These are phyloP conservation scores for Brassica carinata DNA, from an alignment of 345 rosid species.

Conservation along the genomic window DNA sequence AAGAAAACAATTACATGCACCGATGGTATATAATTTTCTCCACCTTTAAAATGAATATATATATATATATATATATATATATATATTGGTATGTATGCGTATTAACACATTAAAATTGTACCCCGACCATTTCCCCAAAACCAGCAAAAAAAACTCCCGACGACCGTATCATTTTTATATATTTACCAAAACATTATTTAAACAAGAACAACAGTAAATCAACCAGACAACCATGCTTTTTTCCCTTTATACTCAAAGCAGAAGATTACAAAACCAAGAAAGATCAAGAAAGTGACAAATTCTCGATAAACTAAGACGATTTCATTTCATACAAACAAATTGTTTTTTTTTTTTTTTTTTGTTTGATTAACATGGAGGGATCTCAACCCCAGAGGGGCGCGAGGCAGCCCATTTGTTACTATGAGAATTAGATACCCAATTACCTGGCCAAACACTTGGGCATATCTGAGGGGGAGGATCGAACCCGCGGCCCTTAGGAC, in stretches of 20 bases:
- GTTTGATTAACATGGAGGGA: too few species aligned
- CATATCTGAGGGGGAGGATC: too few species aligned
- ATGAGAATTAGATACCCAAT: too few species aligned
- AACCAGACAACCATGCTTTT: conserved; percentile 39
- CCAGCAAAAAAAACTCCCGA: conserved; percentile 53
- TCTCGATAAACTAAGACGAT: conserved; percentile 12
- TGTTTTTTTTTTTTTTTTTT: not conserved
- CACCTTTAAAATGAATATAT: not conserved
- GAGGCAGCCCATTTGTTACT: too few species aligned
- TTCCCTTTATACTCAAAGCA: conserved; percentile 33
- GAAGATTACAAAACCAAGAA: conserved; percentile 35
- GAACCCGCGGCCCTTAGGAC: too few species aligned
- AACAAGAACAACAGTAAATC: conserved; percentile 6
- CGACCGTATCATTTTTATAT: conserved; percentile 52
- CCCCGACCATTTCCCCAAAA: conserved; percentile 69
- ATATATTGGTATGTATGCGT: not conserved
- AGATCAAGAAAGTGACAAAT: conserved; percentile 32
- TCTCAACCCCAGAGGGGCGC: too few species aligned
- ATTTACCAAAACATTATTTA: conserved; percentile 25
- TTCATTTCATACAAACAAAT: conserved; percentile 4
- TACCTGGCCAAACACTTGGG: too few species aligned
- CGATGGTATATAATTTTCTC: not conserved
- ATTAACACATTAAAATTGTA: conserved; percentile 24
- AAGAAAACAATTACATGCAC: not conserved
- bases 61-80: not conserved